Percentiles rank a stretch among this genome's conserved stretches.
Conservation (phyloP, 352 stramenopile species). For the Phytophthora nicotianae region DNA sequence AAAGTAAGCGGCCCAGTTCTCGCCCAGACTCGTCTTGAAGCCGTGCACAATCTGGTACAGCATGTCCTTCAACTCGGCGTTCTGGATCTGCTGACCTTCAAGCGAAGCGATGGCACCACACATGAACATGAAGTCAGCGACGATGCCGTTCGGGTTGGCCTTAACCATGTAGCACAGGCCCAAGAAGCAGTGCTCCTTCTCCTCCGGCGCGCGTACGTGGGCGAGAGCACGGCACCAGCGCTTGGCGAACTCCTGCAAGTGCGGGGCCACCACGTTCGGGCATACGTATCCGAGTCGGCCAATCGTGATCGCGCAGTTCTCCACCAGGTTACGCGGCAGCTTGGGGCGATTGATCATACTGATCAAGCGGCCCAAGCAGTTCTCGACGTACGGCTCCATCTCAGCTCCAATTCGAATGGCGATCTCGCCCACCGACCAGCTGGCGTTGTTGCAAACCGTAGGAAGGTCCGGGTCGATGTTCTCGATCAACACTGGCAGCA, state of each 20-base stretch:
- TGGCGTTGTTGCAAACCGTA: slow-evolving; percentile 93
- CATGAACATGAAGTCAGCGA: slow-evolving; percentile 92
- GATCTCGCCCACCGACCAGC: slow-evolving; percentile 92
- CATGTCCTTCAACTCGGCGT: slow-evolving; percentile 84
- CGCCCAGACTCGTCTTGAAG: slow-evolving; percentile 88
- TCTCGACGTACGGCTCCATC: slow-evolving; percentile 86
- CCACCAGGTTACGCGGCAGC: slow-evolving; percentile 85
- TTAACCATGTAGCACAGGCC: slow-evolving; percentile 92
- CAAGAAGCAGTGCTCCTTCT: slow-evolving; percentile 92
- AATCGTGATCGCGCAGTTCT: slow-evolving; percentile 92
- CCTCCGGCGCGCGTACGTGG: slow-evolving; percentile 80
- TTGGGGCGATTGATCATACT: slow-evolving; percentile 90
- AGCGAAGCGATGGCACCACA: slow-evolving; percentile 88
- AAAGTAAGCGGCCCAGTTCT: slow-evolving; percentile 89
- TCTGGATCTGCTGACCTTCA: slow-evolving; percentile 78
- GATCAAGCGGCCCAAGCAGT: slow-evolving; percentile 70
- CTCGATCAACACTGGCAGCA: slow-evolving; percentile 85
- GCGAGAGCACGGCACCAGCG: slow-evolving; percentile 88
- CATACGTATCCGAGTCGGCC: slow-evolving; percentile 88
- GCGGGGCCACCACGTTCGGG: slow-evolving; percentile 78
- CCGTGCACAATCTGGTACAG: slow-evolving; percentile 89
- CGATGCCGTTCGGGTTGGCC: slow-evolving; percentile 88
- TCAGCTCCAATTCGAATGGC: slow-evolving; percentile 83
- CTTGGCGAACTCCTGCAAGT: slow-evolving; percentile 88
- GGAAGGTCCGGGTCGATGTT: slow-evolving; percentile 89